Evolutionary conservation across 495 filamentous ascomycete species (phyloP).

Genomic region (Hyaloscypha bicolor): DNA sequence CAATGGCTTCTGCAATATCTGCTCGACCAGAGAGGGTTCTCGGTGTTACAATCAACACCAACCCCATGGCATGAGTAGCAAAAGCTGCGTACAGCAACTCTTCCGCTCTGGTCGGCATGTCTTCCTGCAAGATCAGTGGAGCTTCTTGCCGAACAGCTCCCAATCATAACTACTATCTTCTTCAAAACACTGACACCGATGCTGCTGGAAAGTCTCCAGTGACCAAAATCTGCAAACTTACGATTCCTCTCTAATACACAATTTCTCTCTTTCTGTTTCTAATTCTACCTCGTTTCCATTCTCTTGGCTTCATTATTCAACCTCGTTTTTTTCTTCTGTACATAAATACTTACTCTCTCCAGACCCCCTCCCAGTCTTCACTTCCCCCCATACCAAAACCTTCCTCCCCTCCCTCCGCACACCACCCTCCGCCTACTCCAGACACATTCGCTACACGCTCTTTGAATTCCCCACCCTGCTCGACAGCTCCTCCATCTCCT

Average conservation of each 20-base stretch:
- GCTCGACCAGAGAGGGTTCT: not conserved
- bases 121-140: too few species aligned
- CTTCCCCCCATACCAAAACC: constrained; percentile 38
- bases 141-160: too few species aligned
- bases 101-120: too few species aligned
- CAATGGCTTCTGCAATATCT: not conserved
- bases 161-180: too few species aligned
- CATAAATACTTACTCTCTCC: not conserved
- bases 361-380: constrained; percentile 32
- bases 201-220: too few species aligned
- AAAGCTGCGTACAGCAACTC: not conserved
- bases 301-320: too few species aligned
- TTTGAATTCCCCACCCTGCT: constrained; percentile 86
- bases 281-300: too few species aligned
- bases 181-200: too few species aligned
- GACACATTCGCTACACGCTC: constrained; percentile 82
- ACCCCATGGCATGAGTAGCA: not conserved
- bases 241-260: too few species aligned
- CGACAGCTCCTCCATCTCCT: constrained; percentile 91
- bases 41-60: not conserved
- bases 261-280: not conserved
- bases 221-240: too few species aligned
- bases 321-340: too few species aligned
- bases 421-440: constrained; percentile 77
- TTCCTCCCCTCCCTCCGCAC: constrained; percentile 69